phyloP scores from a whole-genome alignment of 345 rosid genomes.

The Passiflora organensis region DNA sequence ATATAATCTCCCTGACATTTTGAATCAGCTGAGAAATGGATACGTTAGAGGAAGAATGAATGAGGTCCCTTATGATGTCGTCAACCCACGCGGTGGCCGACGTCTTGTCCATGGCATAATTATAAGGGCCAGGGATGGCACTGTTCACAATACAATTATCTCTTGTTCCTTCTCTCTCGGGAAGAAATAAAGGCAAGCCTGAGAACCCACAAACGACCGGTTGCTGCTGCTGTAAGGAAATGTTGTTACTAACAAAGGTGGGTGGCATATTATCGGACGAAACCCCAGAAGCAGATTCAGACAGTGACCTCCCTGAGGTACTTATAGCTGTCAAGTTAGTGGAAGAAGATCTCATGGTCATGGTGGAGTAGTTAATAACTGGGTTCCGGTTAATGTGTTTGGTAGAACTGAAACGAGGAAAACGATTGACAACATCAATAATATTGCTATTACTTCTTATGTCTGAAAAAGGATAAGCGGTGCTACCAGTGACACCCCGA shows the following conservation, averaged over 20 bases:
- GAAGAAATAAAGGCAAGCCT: constrained; percentile 82
- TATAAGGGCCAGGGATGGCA: too few species aligned
- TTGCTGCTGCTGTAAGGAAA: constrained; percentile 14
- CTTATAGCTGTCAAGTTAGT: constrained; percentile 33
- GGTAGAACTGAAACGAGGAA: not conserved
- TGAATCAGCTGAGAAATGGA: constrained; percentile 95
- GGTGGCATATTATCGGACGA: constrained; percentile 31
- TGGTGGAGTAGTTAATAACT: constrained; percentile 62
- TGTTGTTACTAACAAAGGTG: constrained; percentile 24
- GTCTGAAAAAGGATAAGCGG: not conserved
- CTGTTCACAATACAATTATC: not conserved
- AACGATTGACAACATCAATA: not conserved
- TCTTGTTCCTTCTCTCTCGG: constrained; percentile 28
- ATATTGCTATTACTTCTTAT: not conserved
- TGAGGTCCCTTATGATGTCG: constrained; percentile 77
- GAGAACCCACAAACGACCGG: constrained; percentile 91
- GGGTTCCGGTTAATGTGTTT: constrained; percentile 4
- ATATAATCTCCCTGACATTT: constrained; percentile 87
- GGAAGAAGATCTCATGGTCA: constrained; percentile 24
- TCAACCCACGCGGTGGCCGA: constrained; percentile 82
- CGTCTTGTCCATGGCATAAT: constrained; percentile 53
- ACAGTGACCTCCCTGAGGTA: constrained; percentile 44
- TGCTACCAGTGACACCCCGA: not conserved
- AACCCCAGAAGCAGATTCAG: constrained; percentile 25
- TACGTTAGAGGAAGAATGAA: constrained; percentile 60